A percentile compares a stretch with the other conserved stretches of the same genome.
Evolutionary conservation across 2,329 filamentous ascomycete genomes (phyloP).

Genomic region (Sarocladiaceae sp.): DNA sequence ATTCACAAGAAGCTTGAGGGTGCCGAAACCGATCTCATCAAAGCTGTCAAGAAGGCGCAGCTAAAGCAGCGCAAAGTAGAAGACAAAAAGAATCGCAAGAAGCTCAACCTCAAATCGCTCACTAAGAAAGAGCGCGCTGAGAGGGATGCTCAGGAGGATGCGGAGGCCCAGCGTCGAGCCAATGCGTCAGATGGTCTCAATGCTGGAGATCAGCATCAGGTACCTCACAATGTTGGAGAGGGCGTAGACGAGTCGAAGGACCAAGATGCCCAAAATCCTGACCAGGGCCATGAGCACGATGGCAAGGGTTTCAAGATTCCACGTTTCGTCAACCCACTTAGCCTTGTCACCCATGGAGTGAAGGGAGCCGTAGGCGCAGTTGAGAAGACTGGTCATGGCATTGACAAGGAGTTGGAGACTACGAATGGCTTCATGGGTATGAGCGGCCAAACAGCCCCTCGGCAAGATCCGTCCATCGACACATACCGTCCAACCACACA

Average conservation of each 20-base stretch:
- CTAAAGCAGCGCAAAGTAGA: slow-evolving; percentile 61
- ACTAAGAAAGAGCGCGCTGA: slow-evolving; percentile 47
- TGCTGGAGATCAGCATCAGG: slow-evolving; percentile 47
- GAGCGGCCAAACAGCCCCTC: no score
- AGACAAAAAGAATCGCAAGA: slow-evolving; percentile 60
- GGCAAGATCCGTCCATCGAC: no score
- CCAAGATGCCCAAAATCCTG: slow-evolving; percentile 15
- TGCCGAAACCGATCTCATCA: slow-evolving; percentile 82
- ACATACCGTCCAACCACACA: slow-evolving; percentile 19
- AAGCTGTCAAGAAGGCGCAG: slow-evolving; percentile 72
- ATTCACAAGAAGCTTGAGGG: slow-evolving; percentile 70
- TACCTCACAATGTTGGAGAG: slow-evolving; percentile 47
- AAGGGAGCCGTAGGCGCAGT: slow-evolving; percentile 38
- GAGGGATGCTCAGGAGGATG: slow-evolving; percentile 44
- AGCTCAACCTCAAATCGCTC: slow-evolving; percentile 41
- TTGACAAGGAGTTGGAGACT: slow-evolving; percentile 49
- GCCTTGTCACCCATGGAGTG: slow-evolving; percentile 47
- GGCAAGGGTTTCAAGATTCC: slow-evolving; percentile 21
- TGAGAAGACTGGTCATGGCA: slow-evolving; percentile 40
- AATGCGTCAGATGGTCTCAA: slow-evolving; percentile 43
- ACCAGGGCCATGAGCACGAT: slow-evolving; percentile 16
- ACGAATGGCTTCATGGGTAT: slow-evolving; percentile 49
- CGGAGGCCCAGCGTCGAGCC: slow-evolving; percentile 46
- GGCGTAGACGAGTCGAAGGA: slow-evolving; percentile 36
- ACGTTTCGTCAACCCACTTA: slow-evolving; percentile 31